phyloP scores from a whole-genome alignment of 179 eudicot genomes.

The Pouteria campechiana region DNA sequence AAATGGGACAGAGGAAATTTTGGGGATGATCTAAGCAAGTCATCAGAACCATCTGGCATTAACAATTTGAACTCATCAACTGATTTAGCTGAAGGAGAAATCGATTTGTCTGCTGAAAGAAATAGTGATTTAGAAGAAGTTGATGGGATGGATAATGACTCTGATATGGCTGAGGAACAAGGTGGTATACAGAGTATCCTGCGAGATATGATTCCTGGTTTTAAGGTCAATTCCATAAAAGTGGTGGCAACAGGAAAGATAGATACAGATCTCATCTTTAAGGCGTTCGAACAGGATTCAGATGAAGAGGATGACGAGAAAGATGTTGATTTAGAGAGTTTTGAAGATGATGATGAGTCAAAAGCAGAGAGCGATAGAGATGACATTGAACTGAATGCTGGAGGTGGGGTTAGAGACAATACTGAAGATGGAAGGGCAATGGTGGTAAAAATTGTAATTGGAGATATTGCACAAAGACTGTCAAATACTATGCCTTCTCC shows the following conservation, averaged over 20 bases:
- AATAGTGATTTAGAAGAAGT: slow-evolving; percentile 40
- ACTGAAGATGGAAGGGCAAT: slow-evolving; percentile 49
- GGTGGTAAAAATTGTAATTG: slow-evolving; percentile 49
- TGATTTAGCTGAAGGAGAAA: slow-evolving; percentile 43
- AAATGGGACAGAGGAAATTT: slow-evolving; percentile 43
- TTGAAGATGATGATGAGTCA: slow-evolving; percentile 40
- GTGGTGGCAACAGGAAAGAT: slow-evolving; percentile 60
- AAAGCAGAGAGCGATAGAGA: slow-evolving; percentile 49
- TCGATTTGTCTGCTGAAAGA: slow-evolving; percentile 36
- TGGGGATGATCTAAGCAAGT: slow-evolving; percentile 28
- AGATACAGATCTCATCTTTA: slow-evolving; percentile 65
- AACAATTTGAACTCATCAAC: slow-evolving; percentile 25
- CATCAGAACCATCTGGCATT: slow-evolving; percentile 35
- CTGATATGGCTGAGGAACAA: slow-evolving; percentile 36
- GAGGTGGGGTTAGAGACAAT: slow-evolving; percentile 21
- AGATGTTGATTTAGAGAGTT: slow-evolving; percentile 42
- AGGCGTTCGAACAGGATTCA: slow-evolving; percentile 62
- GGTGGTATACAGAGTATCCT: slow-evolving; percentile 54
- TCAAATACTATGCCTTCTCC: slow-evolving; percentile 20
- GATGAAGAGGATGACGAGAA: slow-evolving; percentile 81
- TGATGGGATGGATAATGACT: slow-evolving; percentile 66
- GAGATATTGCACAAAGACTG: slow-evolving; percentile 36
- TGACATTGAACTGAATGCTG: slow-evolving; percentile 41
- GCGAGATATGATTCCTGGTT: slow-evolving; percentile 87
- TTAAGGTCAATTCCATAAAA: slow-evolving; percentile 68